Conservation (phyloP, 2,329 filamentous ascomycete species). For the Neurospora sp. region DNA sequence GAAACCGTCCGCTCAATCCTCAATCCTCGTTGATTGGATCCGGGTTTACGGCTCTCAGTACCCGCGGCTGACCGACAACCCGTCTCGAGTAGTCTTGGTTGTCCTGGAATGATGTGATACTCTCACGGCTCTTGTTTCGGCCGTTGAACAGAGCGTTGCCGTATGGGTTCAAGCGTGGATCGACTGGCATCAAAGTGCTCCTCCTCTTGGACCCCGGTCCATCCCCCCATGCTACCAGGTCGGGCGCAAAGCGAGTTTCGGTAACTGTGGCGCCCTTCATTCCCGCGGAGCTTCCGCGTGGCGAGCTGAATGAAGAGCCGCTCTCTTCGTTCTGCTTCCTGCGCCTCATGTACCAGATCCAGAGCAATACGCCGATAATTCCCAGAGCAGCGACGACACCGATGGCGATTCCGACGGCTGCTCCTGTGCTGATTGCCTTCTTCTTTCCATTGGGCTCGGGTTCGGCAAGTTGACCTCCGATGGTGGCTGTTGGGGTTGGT, state of each 20-base stretch:
- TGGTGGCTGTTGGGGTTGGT: conserved; percentile 24
- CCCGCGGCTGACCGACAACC: conserved; percentile 41
- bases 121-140: conserved; percentile 50
- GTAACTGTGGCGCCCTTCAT: conserved; percentile 30
- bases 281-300: conserved; percentile 41
- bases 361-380: conserved; percentile 31
- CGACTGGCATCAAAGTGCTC: conserved; percentile 46
- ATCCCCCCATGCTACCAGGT: conserved; percentile 22
- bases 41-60: conserved; percentile 54
- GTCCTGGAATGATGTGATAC: conserved; percentile 52
- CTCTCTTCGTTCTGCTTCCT: conserved; percentile 33
- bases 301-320: conserved; percentile 32
- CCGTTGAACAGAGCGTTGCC: conserved; percentile 44
- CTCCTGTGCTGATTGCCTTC: conserved; percentile 26
- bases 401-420: conserved; percentile 42
- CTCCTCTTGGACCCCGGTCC: conserved; percentile 32
- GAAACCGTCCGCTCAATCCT: conserved; percentile 13
- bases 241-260: conserved; percentile 14
- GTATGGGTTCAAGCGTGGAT: conserved; percentile 54
- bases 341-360: conserved; percentile 22
- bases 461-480: conserved; percentile 3
- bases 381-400: conserved; percentile 37
- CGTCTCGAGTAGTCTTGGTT: conserved; percentile 56
- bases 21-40: conserved; percentile 34
- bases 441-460: conserved; percentile 23